Conservation (phyloP, 192 early-diverging fungal genomes). For the Chytriomyces sp. region DNA sequence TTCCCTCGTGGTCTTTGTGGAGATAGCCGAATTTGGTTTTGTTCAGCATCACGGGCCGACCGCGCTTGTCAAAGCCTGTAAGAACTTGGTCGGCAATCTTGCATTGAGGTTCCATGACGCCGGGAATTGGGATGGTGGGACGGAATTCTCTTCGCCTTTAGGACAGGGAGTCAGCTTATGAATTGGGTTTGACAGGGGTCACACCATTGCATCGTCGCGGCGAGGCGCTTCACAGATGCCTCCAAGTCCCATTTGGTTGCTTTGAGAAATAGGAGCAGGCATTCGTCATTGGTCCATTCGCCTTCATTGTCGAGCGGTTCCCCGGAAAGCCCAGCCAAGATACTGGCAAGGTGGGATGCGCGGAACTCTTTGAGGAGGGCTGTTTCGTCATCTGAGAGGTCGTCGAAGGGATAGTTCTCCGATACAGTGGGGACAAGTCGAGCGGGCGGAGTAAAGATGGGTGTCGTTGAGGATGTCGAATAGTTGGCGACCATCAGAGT, state of each 20-base stretch:
- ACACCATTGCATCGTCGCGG: slow-evolving; percentile 75
- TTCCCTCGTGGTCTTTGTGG: slow-evolving; percentile 57
- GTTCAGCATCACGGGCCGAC: slow-evolving; percentile 8
- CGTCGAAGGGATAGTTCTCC: slow-evolving; percentile 18
- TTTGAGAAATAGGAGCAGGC: slow-evolving; percentile 69
- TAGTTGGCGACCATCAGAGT: too few relatives aligned
- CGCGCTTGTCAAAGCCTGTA: slow-evolving; percentile 14
- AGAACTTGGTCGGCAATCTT: slow-evolving; percentile 55
- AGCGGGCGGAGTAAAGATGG: too few relatives aligned
- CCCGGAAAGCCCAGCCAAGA: not conserved
- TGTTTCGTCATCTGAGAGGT: not conserved
- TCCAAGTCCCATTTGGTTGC: slow-evolving; percentile 71
- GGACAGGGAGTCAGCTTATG: not conserved
- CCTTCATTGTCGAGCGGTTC: slow-evolving; percentile 23
- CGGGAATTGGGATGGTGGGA: slow-evolving; percentile 67
- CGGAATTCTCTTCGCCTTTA: slow-evolving; percentile 59
- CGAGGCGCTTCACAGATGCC: slow-evolving; percentile 56
- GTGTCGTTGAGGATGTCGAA: too few relatives aligned
- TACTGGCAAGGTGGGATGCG: not conserved
- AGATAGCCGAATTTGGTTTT: not conserved
- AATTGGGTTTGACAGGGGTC: not conserved
- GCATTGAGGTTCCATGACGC: slow-evolving; percentile 70
- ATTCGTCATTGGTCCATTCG: slow-evolving; percentile 47
- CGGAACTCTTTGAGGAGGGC: not conserved
- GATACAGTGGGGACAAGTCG: too few relatives aligned